Conservation (phyloP, 2,329 filamentous ascomycete species). For the Ambrosiella beaveri region DNA sequence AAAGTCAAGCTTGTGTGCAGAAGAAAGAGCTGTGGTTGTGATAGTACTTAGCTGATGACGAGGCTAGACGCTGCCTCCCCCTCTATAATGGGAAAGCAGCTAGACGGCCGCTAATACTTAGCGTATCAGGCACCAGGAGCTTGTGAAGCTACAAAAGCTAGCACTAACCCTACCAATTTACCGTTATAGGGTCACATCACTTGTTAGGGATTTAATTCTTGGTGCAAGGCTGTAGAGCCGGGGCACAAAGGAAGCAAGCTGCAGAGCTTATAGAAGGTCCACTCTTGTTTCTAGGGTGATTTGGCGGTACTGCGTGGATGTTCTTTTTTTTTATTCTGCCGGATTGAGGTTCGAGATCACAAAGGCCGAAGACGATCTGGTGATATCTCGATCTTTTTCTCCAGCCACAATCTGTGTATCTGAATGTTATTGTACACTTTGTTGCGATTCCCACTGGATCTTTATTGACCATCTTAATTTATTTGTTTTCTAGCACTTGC, state of each 20-base stretch:
- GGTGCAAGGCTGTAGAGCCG: conserved; percentile 1
- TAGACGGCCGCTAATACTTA: neutral
- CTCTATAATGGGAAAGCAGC: conserved; percentile 6
- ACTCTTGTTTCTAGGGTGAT: too few relatives aligned
- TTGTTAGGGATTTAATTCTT: neutral
- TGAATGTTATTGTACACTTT: too few relatives aligned
- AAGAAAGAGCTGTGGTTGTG: conserved; percentile 12
- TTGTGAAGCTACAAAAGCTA: neutral
- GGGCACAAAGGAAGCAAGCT: conserved; percentile 3
- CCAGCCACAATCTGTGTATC: too few relatives aligned
- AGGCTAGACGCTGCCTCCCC: conserved; percentile 35
- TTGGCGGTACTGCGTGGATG: too few relatives aligned
- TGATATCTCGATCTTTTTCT: too few relatives aligned
- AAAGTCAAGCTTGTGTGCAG: conserved; percentile 10
- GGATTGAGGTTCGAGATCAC: too few relatives aligned
- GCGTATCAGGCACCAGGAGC: conserved; percentile 1
- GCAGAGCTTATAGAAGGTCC: too few relatives aligned
- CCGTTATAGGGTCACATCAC: neutral
- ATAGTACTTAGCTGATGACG: conserved; percentile 30
- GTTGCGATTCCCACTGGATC: neutral
- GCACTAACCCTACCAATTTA: neutral
- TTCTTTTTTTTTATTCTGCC: too few relatives aligned
- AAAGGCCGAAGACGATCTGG: too few relatives aligned
- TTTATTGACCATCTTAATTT: neutral
- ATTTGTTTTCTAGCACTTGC: neutral